Base-by-base conservation (phyloP, 2,329 filamentous ascomycete genomes). In the Rasamsonia emersonii region DNA sequence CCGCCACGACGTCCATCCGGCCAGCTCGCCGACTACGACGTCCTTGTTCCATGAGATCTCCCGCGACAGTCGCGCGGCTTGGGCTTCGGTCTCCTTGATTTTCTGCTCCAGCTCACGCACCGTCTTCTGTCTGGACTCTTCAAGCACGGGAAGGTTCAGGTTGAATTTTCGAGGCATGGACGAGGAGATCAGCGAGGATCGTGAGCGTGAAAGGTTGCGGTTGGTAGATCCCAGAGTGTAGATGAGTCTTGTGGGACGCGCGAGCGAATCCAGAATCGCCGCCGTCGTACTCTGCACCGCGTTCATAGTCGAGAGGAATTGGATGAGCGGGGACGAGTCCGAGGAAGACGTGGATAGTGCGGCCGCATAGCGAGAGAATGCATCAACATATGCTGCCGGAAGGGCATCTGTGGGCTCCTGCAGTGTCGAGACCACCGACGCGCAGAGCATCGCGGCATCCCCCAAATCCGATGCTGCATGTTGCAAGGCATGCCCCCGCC, bases 11-110 rank as follows among this genome's bases (percentile, higher is more conserved):
- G 94, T 88, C 86, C 91, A 98, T 10, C 84, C 86, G 1, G 91
- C 91, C 35, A 98, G 59, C 62, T 98, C 91, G 2, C 77, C 73
- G 5, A 93, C 89, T 15, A 96, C 89, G 9, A 89, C 86, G 57
- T 93, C 85, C 61, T 95, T 89, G 28, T 88, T 94, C 57, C 91
- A 94, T 30, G 86, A 68, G 34, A 98, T 65, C 58, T 98, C 91
- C 31, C 76, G 76, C 0, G 81, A 79, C n/a, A 94, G 60, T 25
- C 77, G 73, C 13, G 79, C 74, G 8, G 84, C 73, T 52, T 95
- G 85, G 11, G 69, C 60, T 41, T 79, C 74, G 14, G 75, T 76
- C 41, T 79, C 77, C 9, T 75, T 71, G 21, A 85, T 83, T 47
- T 82, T 85, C 43, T 83, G 80, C 60, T 86, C 83, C 25, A 84